Evolutionary conservation across 805 yeast genomes (phyloP).

Genomic region (Cyberlindnera euphorbiae): DNA sequence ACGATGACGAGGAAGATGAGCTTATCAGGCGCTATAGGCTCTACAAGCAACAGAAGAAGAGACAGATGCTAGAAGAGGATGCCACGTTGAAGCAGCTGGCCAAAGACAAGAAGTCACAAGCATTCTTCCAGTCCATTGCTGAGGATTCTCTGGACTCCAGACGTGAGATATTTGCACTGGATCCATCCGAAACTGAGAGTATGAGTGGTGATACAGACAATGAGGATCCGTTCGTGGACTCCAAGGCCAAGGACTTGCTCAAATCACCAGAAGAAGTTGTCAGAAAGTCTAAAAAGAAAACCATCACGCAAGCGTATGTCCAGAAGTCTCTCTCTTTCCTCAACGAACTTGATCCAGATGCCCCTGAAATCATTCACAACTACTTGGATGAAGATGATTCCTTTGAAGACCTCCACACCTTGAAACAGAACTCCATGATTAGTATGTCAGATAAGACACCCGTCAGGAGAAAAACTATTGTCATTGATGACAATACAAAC

Average conservation of each 20-base stretch:
- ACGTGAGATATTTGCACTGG: no score
- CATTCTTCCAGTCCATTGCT: conserved; percentile 62
- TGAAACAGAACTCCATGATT: conserved; percentile 40
- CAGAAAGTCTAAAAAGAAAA: conserved; percentile 26
- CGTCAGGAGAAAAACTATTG: conserved; percentile 13
- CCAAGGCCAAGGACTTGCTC: conserved; percentile 6
- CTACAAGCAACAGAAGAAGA: conserved; percentile 26
- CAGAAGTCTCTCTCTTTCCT: conserved; percentile 53
- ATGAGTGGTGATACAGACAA: conserved; percentile 28
- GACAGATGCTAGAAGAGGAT: conserved; percentile 43
- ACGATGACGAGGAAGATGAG: conserved; percentile 75
- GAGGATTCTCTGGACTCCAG: conserved; percentile 28
- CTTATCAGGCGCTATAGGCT: conserved; percentile 31
- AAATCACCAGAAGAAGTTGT: conserved; percentile 15
- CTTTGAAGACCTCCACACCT: conserved; percentile 38
- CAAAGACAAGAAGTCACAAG: conserved; percentile 52
- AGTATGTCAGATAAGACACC: conserved; percentile 29
- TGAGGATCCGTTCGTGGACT: conserved; percentile 26
- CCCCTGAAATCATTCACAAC: conserved; percentile 3
- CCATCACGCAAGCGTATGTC: conserved; percentile 50
- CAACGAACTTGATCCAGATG: conserved; percentile 28
- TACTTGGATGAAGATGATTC: conserved; percentile 31
- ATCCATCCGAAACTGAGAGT: conserved; percentile 24
- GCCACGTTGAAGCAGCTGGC: conserved; percentile 44
- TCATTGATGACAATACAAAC: conserved; percentile 13